Percentiles rank a stretch among this genome's conserved stretches.
Evolutionary conservation across 179 eudicot species (phyloP).

Genomic region (Pouteria campechiana): DNA sequence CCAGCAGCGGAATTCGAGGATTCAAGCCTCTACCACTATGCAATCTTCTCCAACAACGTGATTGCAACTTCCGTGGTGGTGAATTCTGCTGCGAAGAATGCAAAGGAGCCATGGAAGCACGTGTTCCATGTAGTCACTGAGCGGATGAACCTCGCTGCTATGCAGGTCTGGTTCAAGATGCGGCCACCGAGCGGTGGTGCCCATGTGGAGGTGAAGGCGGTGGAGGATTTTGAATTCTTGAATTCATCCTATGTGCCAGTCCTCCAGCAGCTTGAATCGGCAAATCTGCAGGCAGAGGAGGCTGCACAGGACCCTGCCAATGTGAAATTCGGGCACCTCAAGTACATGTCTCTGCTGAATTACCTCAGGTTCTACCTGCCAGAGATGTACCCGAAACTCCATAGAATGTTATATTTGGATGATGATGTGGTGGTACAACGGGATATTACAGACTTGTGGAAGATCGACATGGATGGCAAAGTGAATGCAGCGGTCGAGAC

Average conservation of each 20-base stretch:
- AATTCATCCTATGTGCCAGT: conserved; percentile 64
- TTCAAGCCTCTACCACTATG: conserved; percentile 61
- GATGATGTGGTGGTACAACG: conserved; percentile 84
- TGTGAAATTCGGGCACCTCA: conserved; percentile 40
- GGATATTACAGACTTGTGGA: conserved; percentile 75
- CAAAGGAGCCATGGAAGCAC: conserved; percentile 60
- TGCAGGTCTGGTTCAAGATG: conserved; percentile 83
- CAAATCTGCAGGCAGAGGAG: conserved; percentile 44
- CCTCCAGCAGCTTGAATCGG: conserved; percentile 52
- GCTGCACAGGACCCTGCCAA: conserved; percentile 39
- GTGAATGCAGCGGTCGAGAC: conserved; percentile 77
- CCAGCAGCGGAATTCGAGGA: conserved; percentile 80
- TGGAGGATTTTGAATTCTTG: conserved; percentile 52
- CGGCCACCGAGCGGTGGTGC: conserved; percentile 58
- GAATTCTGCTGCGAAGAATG: conserved; percentile 59
- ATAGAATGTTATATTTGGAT: conserved; percentile 55
- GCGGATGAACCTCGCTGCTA: conserved; percentile 68
- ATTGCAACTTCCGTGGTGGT: conserved; percentile 82
- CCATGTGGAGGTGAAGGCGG: conserved; percentile 65
- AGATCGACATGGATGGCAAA: conserved; percentile 58
- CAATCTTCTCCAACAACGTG: conserved; percentile 74
- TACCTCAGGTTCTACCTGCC: conserved; percentile 75
- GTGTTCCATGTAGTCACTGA: conserved; percentile 76
- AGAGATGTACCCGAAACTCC: conserved; percentile 68
- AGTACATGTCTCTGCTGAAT: conserved; percentile 56